Evolutionary conservation across 2,329 filamentous ascomycete species (phyloP), one percentile per base, ranked within the genome.

Genomic region (Aspergillus udagawae): DNA sequence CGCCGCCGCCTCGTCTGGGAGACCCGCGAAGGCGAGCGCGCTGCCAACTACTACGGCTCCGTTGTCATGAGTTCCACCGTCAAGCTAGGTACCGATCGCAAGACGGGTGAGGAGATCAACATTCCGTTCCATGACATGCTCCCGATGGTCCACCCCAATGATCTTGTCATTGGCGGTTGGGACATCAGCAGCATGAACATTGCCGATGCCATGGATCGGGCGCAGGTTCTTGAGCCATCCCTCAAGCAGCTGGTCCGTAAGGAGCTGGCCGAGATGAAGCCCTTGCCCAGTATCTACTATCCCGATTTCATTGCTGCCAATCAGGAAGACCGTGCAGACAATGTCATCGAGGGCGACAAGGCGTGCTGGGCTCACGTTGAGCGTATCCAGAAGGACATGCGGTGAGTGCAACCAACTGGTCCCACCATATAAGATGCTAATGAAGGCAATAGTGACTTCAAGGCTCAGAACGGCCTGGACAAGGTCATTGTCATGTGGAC

Each of bases 241-340:
- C 83, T 99, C 70, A 99, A 99, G 84, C 80, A 82, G 56, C 84
- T 90, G 69, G 89, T 99, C 68, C 88, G 86, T 78, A 96, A 97
- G 83, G 91, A 97, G 80, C 93, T 97, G 92, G 80, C 86, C 60
- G 81, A 82, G 67, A 90, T 97, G 86, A 87, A 88, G 67, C 94
- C 94, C 29, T 85, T 97, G 62, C 93, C 92, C 25, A 93, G 90
- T 77, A 89, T 97, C 79, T 99, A 99, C 85, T 99, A 99, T 77
- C 94, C 94, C 1, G 94, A 97, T 78, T 99, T 99, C 82, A 99
- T 99, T 72, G 94, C 94, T 65, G 90, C 94, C 73, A 99, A 99
- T 81, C 94, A 99, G 80, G 92, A 94, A 76, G 92, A 92, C 71
- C 90, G 94, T 70, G 94, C 93, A 64, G 92, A 99, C 79, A 97